Evolutionary conservation across 106 monocot genomes (phyloP), one percentile per base, ranked within the genome.

Genomic region (Posidonia australis): DNA sequence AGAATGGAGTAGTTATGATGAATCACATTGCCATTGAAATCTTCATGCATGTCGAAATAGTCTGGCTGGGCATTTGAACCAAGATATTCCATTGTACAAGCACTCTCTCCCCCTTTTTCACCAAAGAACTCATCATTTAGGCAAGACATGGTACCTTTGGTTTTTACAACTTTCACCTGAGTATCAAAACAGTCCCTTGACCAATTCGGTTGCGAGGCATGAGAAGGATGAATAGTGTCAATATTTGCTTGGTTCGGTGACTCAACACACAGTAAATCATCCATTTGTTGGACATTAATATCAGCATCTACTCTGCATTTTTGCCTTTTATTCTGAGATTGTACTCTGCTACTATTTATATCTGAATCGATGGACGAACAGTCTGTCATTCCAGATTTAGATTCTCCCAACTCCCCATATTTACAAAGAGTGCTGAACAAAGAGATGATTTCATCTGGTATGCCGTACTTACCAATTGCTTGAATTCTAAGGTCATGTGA

Each of bases 361-460:
- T 87, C 87, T 46, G 90, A 90, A 68, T 74, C 87, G 4, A 85
- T 59, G 47, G 98, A 98, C 17, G 87, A 91, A 49, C 80, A 87
- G 10, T 90, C 87, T 41, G 98, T 98, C 82, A 85, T 98, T 31
- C 80, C 90, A 62, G 98, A 98, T 73, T 83, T 90, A 44, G 87
- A 91, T 56, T 91, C 98, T 58, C 91, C 87, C 41, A 83, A 51
- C 66, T 98, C 91, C 5, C 87, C 98, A 71, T 73, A 91, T 83
- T 69, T 98, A 80, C 91, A 84, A 43, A 98, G 68, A 32, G 52
- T 60, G 79, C 81, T 73, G 61, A 91, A 98, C 47, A 98, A 72
- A 73, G 75, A 54, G 36, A 88, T 79, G 32, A 82, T 79, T 73
- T 87, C 79, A 61, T 77, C 67, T 25, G 84, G 72, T 63, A 88